Evolutionary conservation across 2,329 filamentous ascomycete species (phyloP), one percentile per base, ranked within the genome.

Genomic region (Alternaria incomplexa): DNA sequence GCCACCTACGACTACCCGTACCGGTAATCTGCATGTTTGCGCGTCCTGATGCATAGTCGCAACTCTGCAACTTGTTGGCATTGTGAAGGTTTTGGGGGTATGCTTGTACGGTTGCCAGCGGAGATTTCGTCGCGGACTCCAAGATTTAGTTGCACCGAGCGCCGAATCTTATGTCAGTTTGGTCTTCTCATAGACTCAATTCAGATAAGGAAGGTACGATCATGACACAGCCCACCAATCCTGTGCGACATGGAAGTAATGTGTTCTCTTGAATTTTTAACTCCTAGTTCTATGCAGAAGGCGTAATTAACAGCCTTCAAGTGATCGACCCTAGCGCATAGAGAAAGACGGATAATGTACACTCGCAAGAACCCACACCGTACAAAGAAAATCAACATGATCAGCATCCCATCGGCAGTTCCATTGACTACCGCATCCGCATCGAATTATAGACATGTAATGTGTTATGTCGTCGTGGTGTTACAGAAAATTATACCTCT

Each of bases 401-500:
- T 45, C 25, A 28, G 11, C 17, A 23, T 26, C 52, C 36, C 17
- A 7, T 32, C 56, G 17, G 23, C 22, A 48, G n/a, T 6, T 59
- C 13, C 53, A 40, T 28, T 20, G 26, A 23, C 58, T 51, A 5
- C 53, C 40, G 44, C 44, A 30, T 40, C 51, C 28, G 11, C 46
- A 48, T 36, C 54, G n/a, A 59, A 58, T 62, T 64, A 58, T 61
- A 66, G 51, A 63, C 56, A 64, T 62, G 46, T 26, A 62, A 61
- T 44, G 47, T 58, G 57, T 61, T 57, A 36, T 47, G 52, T 61
- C 32, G 57, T 69, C 40, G 56, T 63, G 25, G 56, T 63, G 43
- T 50, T 62, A 60, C 61, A 63, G 26, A 13, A 47, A 55, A 50
- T 68, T 67, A 79, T 50, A 79, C 74, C 63, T 77, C 71, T 47